A percentile compares a stretch with the other conserved stretches of the same genome.
phyloP scores from a whole-genome alignment of 192 early-diverging fungal genomes.

The Linnemannia elongata region DNA sequence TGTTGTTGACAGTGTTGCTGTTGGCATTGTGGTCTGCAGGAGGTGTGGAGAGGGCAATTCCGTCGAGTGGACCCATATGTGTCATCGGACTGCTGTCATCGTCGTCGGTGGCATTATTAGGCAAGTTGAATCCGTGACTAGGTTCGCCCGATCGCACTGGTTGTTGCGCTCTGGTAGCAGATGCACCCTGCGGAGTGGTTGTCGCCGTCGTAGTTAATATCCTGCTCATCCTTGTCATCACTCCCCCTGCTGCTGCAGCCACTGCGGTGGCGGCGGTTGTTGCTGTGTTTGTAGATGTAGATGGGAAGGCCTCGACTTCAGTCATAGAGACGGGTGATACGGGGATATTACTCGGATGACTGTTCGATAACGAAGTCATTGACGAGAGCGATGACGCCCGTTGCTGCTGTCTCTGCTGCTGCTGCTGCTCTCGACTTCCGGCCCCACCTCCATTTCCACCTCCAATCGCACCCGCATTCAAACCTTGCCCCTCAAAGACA shows the following conservation, averaged over 20 bases:
- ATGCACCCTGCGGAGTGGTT: not conserved
- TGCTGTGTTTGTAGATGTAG: not conserved
- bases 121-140: not conserved
- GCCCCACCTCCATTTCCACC: not conserved
- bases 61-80: not conserved
- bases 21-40: not conserved
- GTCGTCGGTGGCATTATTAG: not conserved
- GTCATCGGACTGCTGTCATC: slow-evolving; percentile 14
- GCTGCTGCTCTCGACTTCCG: not conserved
- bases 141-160: not conserved
- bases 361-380: slow-evolving; percentile 1
- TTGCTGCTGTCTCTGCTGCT: not conserved
- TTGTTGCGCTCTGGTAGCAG: not conserved
- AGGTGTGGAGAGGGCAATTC: not conserved
- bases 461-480: not conserved
- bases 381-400: slow-evolving; percentile 6
- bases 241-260: not conserved
- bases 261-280: not conserved
- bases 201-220: not conserved
- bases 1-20: not conserved
- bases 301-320: not conserved
- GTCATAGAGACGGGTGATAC: not conserved
- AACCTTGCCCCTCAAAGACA: not conserved
- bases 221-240: not conserved
- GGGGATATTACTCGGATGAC: slow-evolving; percentile 1